Evolutionary conservation across 2,329 filamentous ascomycete genomes (phyloP).

Genomic region (Colletotrichum limetticola): DNA sequence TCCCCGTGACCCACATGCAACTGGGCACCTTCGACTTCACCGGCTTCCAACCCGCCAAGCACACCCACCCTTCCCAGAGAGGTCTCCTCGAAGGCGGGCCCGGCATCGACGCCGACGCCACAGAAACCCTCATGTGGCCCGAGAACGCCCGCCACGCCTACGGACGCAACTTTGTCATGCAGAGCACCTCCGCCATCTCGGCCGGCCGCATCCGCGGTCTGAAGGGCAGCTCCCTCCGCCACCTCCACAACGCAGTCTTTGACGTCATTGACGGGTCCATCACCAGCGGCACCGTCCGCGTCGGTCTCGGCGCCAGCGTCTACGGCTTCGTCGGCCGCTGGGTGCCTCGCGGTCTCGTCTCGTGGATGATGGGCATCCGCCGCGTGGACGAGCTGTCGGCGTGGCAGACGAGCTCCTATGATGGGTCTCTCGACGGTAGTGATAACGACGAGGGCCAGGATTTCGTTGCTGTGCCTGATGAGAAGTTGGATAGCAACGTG

Average conservation of each 20-base stretch:
- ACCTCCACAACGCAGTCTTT: slow-evolving; percentile 88
- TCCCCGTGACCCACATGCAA: slow-evolving; percentile 87
- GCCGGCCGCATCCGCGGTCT: slow-evolving; percentile 67
- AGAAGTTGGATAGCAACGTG: slow-evolving; percentile 55
- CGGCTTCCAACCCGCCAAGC: slow-evolving; percentile 65
- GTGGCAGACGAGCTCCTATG: slow-evolving; percentile 60
- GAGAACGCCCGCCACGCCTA: slow-evolving; percentile 70
- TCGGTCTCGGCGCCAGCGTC: slow-evolving; percentile 84
- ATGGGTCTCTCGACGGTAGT: slow-evolving; percentile 47
- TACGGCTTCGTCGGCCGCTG: slow-evolving; percentile 89
- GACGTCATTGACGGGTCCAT: slow-evolving; percentile 81
- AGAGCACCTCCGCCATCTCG: slow-evolving; percentile 65
- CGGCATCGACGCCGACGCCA: slow-evolving; percentile 54
- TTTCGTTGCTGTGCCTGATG: slow-evolving; percentile 62
- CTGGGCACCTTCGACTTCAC: slow-evolving; percentile 91
- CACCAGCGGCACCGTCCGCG: slow-evolving; percentile 73
- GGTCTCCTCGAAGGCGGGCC: slow-evolving; percentile 53
- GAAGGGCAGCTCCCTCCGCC: slow-evolving; percentile 77
- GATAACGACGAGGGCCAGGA: slow-evolving; percentile 54
- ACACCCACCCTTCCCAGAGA: slow-evolving; percentile 48
- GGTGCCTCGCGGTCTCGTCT: slow-evolving; percentile 81
- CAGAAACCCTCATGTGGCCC: slow-evolving; percentile 72
- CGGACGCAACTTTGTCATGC: slow-evolving; percentile 68
- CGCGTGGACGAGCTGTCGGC: slow-evolving; percentile 66
- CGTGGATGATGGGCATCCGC: slow-evolving; percentile 90